A percentile compares a stretch with the other conserved stretches of the same genome.
Evolutionary conservation across 306 rosid genomes (phyloP).

Genomic region (Phaseolus lunatus): DNA sequence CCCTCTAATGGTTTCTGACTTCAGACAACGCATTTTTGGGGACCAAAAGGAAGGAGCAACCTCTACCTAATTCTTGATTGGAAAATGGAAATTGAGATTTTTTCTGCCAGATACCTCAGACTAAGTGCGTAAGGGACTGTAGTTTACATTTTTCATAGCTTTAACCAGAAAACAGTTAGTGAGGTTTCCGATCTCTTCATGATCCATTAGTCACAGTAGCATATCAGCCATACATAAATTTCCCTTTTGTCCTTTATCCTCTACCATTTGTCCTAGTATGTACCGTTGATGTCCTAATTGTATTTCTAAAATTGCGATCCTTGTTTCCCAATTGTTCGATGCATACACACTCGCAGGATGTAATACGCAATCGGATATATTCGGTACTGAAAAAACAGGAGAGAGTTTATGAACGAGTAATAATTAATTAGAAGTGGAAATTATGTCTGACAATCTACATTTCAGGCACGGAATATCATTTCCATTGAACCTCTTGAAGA

Average conservation of each 20-base stretch:
- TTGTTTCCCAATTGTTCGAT: background rate
- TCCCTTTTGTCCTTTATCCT: background rate
- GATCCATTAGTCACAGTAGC: background rate
- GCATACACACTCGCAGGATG: background rate
- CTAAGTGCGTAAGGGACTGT: background rate
- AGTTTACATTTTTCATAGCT: background rate
- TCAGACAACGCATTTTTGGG: background rate
- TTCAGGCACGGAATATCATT: background rate
- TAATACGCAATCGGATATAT: background rate
- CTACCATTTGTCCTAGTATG: background rate
- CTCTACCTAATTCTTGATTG: background rate
- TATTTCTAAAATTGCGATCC: background rate
- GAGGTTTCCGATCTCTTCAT: background rate
- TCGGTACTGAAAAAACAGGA: background rate
- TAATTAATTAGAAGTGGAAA: background rate
- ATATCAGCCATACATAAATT: background rate
- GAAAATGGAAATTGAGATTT: background rate
- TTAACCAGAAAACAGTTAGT: background rate
- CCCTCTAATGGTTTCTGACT: slow-evolving; percentile 16
- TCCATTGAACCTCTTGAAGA: background rate
- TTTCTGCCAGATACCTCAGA: background rate
- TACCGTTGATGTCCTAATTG: background rate
- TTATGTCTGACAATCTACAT: too few relatives aligned
- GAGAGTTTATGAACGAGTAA: background rate
- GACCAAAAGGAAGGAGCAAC: background rate